Conservation (phyloP, 106 monocot genomes). For the Hemerocallis citrina region DNA sequence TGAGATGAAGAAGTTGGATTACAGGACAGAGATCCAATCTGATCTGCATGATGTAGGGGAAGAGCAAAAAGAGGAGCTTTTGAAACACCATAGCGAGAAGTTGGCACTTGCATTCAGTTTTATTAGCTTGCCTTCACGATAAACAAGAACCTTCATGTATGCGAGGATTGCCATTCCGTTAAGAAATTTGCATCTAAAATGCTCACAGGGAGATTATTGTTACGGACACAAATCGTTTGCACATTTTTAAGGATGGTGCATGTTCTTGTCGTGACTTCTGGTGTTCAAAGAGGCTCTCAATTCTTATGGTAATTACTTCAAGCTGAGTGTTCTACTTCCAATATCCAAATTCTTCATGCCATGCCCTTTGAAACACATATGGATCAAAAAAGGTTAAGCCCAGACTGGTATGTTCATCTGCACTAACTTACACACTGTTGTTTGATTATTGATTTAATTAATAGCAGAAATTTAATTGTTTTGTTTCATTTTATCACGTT, state of each 20-base stretch:
- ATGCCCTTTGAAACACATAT: too few relatives aligned
- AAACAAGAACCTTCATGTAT: slow-evolving; percentile 55
- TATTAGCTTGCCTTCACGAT: slow-evolving; percentile 38
- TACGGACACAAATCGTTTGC: slow-evolving; percentile 60
- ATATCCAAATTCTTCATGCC: too few relatives aligned
- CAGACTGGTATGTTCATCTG: neutral
- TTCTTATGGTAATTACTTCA: neutral
- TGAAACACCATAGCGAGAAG: slow-evolving; percentile 57
- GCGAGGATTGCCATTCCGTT: slow-evolving; percentile 60
- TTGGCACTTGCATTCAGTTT: slow-evolving; percentile 55
- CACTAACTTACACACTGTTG: neutral
- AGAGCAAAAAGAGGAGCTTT: slow-evolving; percentile 34
- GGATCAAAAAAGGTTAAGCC: too few relatives aligned
- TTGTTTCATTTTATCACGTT: neutral
- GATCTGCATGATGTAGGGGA: slow-evolving; percentile 53
- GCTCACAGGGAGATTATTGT: slow-evolving; percentile 34
- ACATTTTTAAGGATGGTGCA: slow-evolving; percentile 43
- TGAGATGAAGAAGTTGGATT: slow-evolving; percentile 33
- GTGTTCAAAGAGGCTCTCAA: slow-evolving; percentile 12
- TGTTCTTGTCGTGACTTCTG: slow-evolving; percentile 69
- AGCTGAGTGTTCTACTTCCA: too few relatives aligned
- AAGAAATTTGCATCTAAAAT: slow-evolving; percentile 41
- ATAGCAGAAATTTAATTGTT: neutral
- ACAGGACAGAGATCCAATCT: slow-evolving; percentile 22
- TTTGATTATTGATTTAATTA: neutral